Evolutionary conservation across 2,329 filamentous ascomycete species (phyloP).

Genomic region (Fusarium paranaense): DNA sequence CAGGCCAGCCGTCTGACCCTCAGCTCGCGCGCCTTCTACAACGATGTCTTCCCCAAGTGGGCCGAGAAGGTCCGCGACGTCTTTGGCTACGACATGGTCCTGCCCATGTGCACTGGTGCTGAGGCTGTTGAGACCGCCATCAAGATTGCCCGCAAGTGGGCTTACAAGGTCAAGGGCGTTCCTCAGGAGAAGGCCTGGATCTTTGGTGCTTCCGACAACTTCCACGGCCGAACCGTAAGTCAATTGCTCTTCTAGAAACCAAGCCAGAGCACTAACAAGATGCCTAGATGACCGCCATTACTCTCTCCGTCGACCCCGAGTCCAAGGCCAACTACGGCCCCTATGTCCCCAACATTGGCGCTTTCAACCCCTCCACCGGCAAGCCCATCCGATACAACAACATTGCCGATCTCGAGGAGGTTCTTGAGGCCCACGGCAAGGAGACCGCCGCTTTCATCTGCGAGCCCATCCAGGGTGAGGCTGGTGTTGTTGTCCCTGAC

Average conservation of each 20-base stretch:
- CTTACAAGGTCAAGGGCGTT: slow-evolving; percentile 38
- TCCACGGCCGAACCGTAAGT: slow-evolving; percentile 68
- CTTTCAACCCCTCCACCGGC: slow-evolving; percentile 53
- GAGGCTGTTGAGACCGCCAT: slow-evolving; percentile 37
- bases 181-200: slow-evolving; percentile 36
- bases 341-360: slow-evolving; percentile 90
- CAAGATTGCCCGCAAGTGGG: slow-evolving; percentile 38
- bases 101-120: slow-evolving; percentile 38
- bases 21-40: slow-evolving; percentile 37
- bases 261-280: slow-evolving; percentile 4
- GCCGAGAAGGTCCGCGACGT: slow-evolving; percentile 36
- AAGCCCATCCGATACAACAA: slow-evolving; percentile 37
- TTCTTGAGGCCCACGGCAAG: slow-evolving; percentile 35
- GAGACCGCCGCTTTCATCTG: slow-evolving; percentile 38
- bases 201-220: slow-evolving; percentile 38
- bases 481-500: slow-evolving; percentile 94
- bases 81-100: slow-evolving; percentile 36
- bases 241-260: slow-evolving; percentile 49
- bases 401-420: slow-evolving; percentile 35
- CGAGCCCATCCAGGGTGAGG: slow-evolving; percentile 76
- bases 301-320: slow-evolving; percentile 94
- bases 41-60: slow-evolving; percentile 38
- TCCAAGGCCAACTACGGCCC: slow-evolving; percentile 97
- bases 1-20: slow-evolving; percentile 80
- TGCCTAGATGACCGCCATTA: slow-evolving; percentile 87